Percentiles rank a stretch among this genome's conserved stretches.
phyloP scores from a whole-genome alignment of 148 eudicot genomes.

The Amaranthus palmeri region DNA sequence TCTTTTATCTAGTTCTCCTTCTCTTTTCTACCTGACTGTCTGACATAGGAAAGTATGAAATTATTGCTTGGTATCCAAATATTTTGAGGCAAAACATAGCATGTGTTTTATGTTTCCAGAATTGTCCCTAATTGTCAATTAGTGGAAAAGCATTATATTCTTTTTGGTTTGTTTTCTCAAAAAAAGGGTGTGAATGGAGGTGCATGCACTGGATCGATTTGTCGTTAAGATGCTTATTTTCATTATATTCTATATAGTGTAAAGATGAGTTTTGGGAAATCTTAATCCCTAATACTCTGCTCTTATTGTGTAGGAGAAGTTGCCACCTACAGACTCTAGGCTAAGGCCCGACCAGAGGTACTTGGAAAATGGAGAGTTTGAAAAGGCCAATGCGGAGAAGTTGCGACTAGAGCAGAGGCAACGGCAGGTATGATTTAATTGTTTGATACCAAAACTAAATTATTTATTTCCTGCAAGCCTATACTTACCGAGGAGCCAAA shows the following conservation, averaged over 20 bases:
- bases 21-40: background rate
- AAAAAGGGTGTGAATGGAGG: background rate
- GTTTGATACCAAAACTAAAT: background rate
- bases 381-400: conserved; percentile 88
- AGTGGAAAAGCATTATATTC: too few species aligned
- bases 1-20: background rate
- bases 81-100: too few species aligned
- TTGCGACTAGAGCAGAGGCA: conserved; percentile 86
- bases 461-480: background rate
- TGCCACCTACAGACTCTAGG: conserved; percentile 96
- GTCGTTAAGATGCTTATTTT: background rate
- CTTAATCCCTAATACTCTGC: conserved; percentile 7
- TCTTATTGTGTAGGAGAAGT: conserved; percentile 49
- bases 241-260: background rate
- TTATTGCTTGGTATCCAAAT: too few species aligned
- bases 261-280: background rate
- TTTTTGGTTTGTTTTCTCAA: too few species aligned
- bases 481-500: background rate
- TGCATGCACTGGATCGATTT: background rate
- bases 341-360: conserved; percentile 90
- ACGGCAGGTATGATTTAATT: conserved; percentile 56
- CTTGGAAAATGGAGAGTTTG: conserved; percentile 84
- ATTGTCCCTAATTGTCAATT: too few species aligned
- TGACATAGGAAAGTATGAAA: background rate
- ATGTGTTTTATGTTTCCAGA: too few species aligned